These are phyloP conservation scores for Trypanosoma cruzi DNA, from an alignment of 208 protist species.

Conservation along the genomic window DNA sequence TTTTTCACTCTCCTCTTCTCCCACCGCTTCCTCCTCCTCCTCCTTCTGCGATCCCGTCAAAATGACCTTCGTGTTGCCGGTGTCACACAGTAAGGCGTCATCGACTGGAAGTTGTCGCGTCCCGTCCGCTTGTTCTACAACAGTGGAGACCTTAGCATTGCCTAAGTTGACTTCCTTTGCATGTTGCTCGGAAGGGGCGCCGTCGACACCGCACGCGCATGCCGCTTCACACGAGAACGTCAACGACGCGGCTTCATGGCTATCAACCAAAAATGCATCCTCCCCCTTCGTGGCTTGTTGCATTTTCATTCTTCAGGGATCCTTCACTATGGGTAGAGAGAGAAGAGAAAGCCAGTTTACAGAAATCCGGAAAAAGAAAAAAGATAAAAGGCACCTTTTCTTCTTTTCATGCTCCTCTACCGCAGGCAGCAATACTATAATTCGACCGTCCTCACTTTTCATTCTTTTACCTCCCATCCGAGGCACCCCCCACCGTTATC, in stretches of 20 bases:
- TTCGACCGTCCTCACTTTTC: not conserved
- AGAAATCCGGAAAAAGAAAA: not conserved
- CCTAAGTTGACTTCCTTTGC: not conserved
- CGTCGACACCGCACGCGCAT: not conserved
- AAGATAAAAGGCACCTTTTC: not conserved
- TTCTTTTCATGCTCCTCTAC: not conserved
- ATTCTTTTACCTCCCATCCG: not conserved
- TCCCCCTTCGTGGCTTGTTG: not conserved
- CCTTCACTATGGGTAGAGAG: not conserved
- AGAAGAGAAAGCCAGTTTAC: not conserved
- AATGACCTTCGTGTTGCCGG: not conserved
- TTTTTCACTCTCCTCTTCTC: constrained; percentile 25
- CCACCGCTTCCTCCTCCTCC: constrained; percentile 23
- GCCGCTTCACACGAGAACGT: not conserved
- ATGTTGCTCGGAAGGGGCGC: not conserved
- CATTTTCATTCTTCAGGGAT: not conserved
- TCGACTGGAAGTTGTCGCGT: not conserved
- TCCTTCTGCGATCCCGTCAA: not conserved
- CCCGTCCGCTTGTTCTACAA: not conserved
- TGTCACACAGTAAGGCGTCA: not conserved
- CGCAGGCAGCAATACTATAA: not conserved
- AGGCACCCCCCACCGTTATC: no score
- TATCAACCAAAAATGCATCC: not conserved
- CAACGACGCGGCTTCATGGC: not conserved
- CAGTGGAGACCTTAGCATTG: not conserved